Evolutionary conservation across 148 eudicot genomes (phyloP).

Genomic region (Fagopyrum homotropicum): DNA sequence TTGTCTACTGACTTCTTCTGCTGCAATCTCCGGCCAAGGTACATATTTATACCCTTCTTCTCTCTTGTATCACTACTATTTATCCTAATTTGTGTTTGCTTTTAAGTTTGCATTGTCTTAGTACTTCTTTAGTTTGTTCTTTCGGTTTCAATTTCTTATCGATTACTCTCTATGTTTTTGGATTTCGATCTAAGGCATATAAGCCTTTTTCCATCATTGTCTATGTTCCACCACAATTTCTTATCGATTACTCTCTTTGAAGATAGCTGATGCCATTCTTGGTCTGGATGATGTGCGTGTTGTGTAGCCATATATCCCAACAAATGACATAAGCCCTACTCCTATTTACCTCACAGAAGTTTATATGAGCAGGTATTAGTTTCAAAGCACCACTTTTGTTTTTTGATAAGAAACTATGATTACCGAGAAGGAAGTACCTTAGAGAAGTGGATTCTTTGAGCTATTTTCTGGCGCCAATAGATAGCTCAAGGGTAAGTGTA

Average conservation of each 20-base stretch:
- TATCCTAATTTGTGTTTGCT: neutral
- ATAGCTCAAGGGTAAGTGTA: conserved; percentile 43
- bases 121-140: conserved; percentile 14
- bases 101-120: no score
- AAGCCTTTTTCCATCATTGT: no score
- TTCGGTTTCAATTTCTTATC: no score
- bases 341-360: conserved; percentile 3
- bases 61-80: neutral
- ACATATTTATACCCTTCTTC: no score
- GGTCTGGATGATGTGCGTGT: conserved; percentile 57
- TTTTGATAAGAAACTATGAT: neutral
- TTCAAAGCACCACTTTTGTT: neutral
- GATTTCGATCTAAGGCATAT: no score
- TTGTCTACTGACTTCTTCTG: no score
- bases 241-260: no score
- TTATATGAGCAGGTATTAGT: conserved; percentile 10
- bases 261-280: conserved; percentile 74
- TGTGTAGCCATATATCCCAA: conserved; percentile 46
- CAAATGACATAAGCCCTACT: conserved; percentile 25
- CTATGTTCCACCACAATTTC: no score
- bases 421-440: neutral
- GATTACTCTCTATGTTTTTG: no score
- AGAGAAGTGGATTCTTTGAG: conserved; percentile 39
- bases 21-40: no score
- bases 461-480: conserved; percentile 43